Conservation (phyloP, 352 stramenopile genomes). For the Salisapilia sapeloensis region DNA sequence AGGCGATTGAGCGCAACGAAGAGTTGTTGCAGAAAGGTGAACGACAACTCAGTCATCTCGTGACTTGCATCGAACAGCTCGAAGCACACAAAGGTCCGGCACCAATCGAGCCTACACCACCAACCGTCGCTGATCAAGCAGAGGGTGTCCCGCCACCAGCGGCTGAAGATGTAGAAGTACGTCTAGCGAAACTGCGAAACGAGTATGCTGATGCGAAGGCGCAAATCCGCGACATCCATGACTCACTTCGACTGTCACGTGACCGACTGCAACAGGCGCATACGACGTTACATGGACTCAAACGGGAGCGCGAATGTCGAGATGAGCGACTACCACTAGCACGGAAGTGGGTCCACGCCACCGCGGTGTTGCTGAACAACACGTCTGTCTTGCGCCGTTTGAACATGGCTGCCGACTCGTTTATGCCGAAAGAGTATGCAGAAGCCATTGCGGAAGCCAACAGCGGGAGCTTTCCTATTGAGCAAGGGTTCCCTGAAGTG, state of each 20-base stretch:
- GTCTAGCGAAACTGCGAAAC: slow-evolving; percentile 50
- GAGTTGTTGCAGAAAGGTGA: slow-evolving; percentile 62
- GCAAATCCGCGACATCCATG: slow-evolving; percentile 45
- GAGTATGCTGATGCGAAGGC: slow-evolving; percentile 54
- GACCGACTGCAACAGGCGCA: slow-evolving; percentile 40
- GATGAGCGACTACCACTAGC: slow-evolving; percentile 37
- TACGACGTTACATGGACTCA: slow-evolving; percentile 32
- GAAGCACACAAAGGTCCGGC: slow-evolving; percentile 46
- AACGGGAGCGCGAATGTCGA: slow-evolving; percentile 40
- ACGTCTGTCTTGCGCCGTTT: slow-evolving; percentile 14
- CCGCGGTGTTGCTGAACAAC: slow-evolving; percentile 32
- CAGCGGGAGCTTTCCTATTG: slow-evolving; percentile 11
- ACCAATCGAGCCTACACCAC: too few species aligned
- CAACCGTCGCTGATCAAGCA: too few species aligned
- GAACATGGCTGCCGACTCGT: slow-evolving; percentile 12
- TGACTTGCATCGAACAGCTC: slow-evolving; percentile 50
- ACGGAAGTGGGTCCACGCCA: slow-evolving; percentile 31
- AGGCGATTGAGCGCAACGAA: slow-evolving; percentile 62
- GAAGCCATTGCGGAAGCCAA: slow-evolving; percentile 16
- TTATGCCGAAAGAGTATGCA: slow-evolving; percentile 27
- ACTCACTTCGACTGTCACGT: slow-evolving; percentile 38
- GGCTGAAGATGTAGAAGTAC: slow-evolving; percentile 48
- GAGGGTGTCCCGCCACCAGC: slow-evolving; percentile 36
- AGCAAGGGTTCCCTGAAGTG: slow-evolving; percentile 56
- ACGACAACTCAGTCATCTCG: slow-evolving; percentile 69